A percentile compares a stretch with the other conserved stretches of the same genome.
These are phyloP conservation scores for Mucor circinelloides DNA, from an alignment of 371 early-diverging fungal genomes.

Conservation along the genomic window DNA sequence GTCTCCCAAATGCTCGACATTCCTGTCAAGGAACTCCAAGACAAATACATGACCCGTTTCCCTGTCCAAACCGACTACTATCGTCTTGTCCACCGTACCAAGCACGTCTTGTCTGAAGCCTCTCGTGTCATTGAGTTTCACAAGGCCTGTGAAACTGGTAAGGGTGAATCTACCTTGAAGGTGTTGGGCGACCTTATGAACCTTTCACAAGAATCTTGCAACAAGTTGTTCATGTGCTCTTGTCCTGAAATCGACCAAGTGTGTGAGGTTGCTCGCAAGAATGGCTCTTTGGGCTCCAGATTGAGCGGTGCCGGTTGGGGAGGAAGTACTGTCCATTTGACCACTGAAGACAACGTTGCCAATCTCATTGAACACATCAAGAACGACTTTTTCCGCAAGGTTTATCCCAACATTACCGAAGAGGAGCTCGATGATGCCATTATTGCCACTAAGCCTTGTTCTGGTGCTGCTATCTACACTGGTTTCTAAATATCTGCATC, in stretches of 20 bases:
- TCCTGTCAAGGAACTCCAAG: constrained; percentile 55
- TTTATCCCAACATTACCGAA: constrained; percentile 58
- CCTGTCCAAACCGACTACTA: constrained; percentile 74
- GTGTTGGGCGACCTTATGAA: constrained; percentile 88
- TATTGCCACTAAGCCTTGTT: constrained; percentile 65
- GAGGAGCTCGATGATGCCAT: constrained; percentile 56
- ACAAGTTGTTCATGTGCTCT: constrained; percentile 83
- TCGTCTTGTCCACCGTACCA: constrained; percentile 77
- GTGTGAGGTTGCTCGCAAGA: constrained; percentile 65
- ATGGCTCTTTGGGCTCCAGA: constrained; percentile 84
- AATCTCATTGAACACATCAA: constrained; percentile 68
- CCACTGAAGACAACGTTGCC: constrained; percentile 65
- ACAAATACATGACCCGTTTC: constrained; percentile 66
- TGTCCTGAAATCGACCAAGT: constrained; percentile 88
- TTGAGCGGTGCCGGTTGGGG: constrained; percentile 98
- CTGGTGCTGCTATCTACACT: constrained; percentile 57
- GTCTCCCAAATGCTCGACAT: constrained; percentile 64
- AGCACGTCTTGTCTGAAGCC: constrained; percentile 86
- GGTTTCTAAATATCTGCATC: constrained; percentile 27
- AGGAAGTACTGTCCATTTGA: constrained; percentile 89
- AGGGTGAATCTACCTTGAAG: constrained; percentile 30
- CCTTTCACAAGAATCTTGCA: constrained; percentile 84
- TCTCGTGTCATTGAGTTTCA: constrained; percentile 82
- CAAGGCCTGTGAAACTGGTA: constrained; percentile 59
- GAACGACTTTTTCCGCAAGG: constrained; percentile 68